Conservation (phyloP, 495 filamentous ascomycete genomes). For the Hypomontagnella monticulosa region DNA sequence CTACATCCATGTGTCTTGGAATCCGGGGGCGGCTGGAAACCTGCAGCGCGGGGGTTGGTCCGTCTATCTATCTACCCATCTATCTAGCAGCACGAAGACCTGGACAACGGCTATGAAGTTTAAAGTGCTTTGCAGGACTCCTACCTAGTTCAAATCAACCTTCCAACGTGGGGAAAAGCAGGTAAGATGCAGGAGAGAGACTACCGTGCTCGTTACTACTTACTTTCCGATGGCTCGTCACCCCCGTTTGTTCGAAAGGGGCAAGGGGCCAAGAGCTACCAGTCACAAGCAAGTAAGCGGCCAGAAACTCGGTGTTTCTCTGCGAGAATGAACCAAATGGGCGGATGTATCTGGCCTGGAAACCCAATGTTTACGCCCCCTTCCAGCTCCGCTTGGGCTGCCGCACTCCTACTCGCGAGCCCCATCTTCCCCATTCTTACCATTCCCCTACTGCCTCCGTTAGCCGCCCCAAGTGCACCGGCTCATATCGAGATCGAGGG, state of each 20-base stretch:
- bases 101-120: slow-evolving; percentile 31
- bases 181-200: slow-evolving; percentile 22
- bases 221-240: slow-evolving; percentile 42
- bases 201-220: slow-evolving; percentile 31
- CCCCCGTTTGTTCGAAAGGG: slow-evolving; percentile 38
- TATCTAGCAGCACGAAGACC: slow-evolving; percentile 39
- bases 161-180: slow-evolving; percentile 27
- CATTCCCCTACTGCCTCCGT: slow-evolving; percentile 42
- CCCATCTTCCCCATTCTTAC: slow-evolving; percentile 38
- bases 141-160: slow-evolving; percentile 15
- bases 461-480: slow-evolving; percentile 44
- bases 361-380: slow-evolving; percentile 30
- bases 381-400: slow-evolving; percentile 38
- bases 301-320: slow-evolving; percentile 45
- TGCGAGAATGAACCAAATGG: slow-evolving; percentile 26
- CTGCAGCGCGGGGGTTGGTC: slow-evolving; percentile 41
- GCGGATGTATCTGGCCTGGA: slow-evolving; percentile 22
- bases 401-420: slow-evolving; percentile 42
- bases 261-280: slow-evolving; percentile 31
- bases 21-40: slow-evolving; percentile 37
- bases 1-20: slow-evolving; percentile 37
- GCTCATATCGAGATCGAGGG: slow-evolving; percentile 48
- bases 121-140: slow-evolving; percentile 34
- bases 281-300: slow-evolving; percentile 43
- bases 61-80: slow-evolving; percentile 36